Evolutionary conservation across 805 yeast species (phyloP).

Genomic region (Priceomyces castillae): DNA sequence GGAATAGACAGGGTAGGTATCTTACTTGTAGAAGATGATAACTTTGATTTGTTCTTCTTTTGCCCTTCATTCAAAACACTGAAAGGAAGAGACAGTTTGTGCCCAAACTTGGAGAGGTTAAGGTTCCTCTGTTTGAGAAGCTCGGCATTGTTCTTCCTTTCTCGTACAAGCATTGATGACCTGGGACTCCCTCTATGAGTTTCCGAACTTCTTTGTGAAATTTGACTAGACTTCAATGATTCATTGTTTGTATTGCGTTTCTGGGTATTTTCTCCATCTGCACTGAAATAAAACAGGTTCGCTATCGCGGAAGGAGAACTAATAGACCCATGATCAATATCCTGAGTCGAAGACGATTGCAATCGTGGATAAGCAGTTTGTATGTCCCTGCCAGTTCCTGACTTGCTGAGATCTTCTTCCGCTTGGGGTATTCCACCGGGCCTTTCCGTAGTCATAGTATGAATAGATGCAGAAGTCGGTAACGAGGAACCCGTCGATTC

Average conservation of each 20-base stretch:
- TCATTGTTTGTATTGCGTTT: not conserved
- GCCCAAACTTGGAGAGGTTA: not conserved
- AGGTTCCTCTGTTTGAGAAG: not conserved
- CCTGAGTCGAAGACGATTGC: not conserved
- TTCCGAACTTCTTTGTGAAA: not conserved
- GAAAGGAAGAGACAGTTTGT: slow-evolving; percentile 1
- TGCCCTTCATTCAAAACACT: not conserved
- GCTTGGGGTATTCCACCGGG: not conserved
- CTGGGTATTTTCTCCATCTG: not conserved
- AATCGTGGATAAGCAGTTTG: not conserved
- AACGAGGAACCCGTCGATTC: not conserved
- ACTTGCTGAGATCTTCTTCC: not conserved
- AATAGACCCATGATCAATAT: not conserved
- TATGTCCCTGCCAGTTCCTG: not conserved
- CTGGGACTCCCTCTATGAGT: not conserved
- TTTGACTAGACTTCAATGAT: not conserved
- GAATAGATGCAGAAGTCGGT: not conserved
- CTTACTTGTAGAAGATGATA: not conserved
- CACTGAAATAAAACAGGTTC: not conserved
- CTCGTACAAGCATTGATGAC: not conserved
- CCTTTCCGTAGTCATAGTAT: not conserved
- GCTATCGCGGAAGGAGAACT: not conserved
- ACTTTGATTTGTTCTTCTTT: not conserved
- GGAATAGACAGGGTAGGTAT: slow-evolving; percentile 10
- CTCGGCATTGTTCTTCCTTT: not conserved